These are phyloP conservation scores for Trichoderma simmonsii DNA, from an alignment of 2,329 filamentous ascomycete species.

Conservation along the genomic window DNA sequence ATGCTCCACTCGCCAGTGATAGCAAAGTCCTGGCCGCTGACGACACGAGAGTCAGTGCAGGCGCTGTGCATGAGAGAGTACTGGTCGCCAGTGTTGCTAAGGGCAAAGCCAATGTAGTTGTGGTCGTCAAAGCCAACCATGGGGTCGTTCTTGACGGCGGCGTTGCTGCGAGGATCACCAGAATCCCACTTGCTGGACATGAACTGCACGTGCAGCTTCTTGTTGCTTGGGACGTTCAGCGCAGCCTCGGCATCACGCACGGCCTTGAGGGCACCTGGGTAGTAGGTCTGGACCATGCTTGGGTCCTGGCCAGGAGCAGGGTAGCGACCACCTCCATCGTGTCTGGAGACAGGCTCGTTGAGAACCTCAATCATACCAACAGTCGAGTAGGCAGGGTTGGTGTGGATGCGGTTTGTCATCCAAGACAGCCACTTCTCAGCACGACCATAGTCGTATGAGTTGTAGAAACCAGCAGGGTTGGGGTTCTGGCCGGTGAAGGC, in stretches of 20 bases:
- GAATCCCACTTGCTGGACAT: conserved; percentile 52
- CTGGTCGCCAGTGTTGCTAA: conserved; percentile 20
- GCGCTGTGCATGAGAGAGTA: conserved; percentile 28
- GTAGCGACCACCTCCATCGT: conserved; percentile 23
- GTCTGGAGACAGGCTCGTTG: conserved; percentile 42
- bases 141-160: conserved; percentile 36
- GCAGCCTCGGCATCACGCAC: conserved; percentile 25
- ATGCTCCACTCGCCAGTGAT: conserved; percentile 59
- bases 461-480: conserved; percentile 50
- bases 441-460: conserved; percentile 53
- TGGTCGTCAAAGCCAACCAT: conserved; percentile 55
- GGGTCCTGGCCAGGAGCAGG: conserved; percentile 26
- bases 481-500: conserved; percentile 42
- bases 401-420: conserved; percentile 53
- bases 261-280: conserved; percentile 25
- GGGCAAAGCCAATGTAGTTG: conserved; percentile 40
- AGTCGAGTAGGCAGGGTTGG: conserved; percentile 46
- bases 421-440: conserved; percentile 52
- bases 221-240: conserved; percentile 21
- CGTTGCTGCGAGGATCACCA: conserved; percentile 31
- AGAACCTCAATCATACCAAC: conserved; percentile 59
- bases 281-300: conserved; percentile 23
- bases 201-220: conserved; percentile 44
- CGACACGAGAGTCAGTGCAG: conserved; percentile 45
- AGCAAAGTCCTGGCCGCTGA: conserved; percentile 33